These are phyloP conservation scores for Peribolospora kevripleyi DNA, from an alignment of 768 basidiomycete species.

Conservation along the genomic window DNA sequence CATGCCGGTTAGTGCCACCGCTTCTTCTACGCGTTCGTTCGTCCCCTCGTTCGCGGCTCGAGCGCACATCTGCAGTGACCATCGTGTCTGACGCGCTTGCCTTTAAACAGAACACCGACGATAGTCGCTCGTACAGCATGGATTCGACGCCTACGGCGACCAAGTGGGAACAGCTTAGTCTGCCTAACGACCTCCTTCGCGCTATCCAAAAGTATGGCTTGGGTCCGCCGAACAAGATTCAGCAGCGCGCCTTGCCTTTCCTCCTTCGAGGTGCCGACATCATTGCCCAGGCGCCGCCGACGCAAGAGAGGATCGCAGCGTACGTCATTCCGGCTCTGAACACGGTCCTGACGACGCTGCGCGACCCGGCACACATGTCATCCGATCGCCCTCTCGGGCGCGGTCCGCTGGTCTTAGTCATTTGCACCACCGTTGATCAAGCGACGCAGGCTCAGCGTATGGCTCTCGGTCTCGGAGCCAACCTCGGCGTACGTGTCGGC, in stretches of 20 bases:
- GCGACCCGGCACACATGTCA: conserved; percentile 16
- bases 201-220: conserved; percentile 62
- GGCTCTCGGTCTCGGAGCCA: conserved; percentile 78
- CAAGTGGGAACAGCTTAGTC: conserved; percentile 82
- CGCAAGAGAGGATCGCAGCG: conserved; percentile 91
- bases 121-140: no score
- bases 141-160: conserved; percentile 26
- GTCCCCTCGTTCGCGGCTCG: no score
- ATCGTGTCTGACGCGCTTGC: no score
- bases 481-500: conserved; percentile 74
- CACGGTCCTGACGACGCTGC: conserved; percentile 14
- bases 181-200: conserved; percentile 64
- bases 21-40: no score
- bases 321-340: conserved; percentile 49
- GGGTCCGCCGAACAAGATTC: conserved; percentile 96
- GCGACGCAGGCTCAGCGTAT: conserved; percentile 89
- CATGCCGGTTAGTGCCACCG: no score
- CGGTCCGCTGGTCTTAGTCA: conserved; percentile 72
- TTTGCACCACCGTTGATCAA: conserved; percentile 95
- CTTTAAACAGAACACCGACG: no score
- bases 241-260: conserved; percentile 87
- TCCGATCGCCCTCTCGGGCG: conserved; percentile 32
- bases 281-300: conserved; percentile 95
- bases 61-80: no score
- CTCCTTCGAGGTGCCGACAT: conserved; percentile 75